phyloP scores from a whole-genome alignment of 371 early-diverging fungal genomes.

The Capillidium rhysosporum region DNA sequence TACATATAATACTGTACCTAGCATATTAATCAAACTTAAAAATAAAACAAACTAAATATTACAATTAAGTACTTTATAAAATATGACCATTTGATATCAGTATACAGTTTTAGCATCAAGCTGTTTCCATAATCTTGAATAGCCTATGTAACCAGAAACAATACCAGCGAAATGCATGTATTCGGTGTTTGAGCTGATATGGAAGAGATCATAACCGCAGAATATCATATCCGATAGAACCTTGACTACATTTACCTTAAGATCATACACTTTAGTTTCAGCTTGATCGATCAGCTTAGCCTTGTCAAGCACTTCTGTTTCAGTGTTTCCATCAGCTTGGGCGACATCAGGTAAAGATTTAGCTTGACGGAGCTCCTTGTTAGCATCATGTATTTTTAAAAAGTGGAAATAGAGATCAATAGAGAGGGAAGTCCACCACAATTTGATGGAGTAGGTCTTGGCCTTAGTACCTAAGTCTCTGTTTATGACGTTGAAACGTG shows the following conservation, averaged over 20 bases:
- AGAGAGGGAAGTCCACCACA: constrained; percentile 33
- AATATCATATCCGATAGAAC: constrained; percentile 34
- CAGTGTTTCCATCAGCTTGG: constrained; percentile 4
- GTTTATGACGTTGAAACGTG: constrained; percentile 35
- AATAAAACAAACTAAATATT: too few species aligned
- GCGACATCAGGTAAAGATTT: constrained; percentile 2
- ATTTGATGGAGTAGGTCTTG: constrained; percentile 23
- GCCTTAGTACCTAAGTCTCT: constrained; percentile 17
- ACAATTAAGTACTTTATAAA: neutral
- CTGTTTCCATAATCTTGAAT: neutral
- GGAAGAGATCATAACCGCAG: constrained; percentile 47
- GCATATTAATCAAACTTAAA: too few species aligned
- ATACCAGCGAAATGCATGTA: neutral
- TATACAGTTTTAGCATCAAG: neutral
- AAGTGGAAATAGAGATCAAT: constrained; percentile 21
- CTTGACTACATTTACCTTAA: constrained; percentile 27
- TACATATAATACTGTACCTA: too few species aligned
- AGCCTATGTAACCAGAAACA: neutral
- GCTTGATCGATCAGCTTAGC: neutral
- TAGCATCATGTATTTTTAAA: neutral
- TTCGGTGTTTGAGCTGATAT: constrained; percentile 6
- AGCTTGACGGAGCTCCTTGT: neutral
- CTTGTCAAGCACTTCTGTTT: constrained; percentile 2
- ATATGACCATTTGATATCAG: neutral
- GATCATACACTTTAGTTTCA: constrained; percentile 16